Base-by-base conservation (phyloP, 768 basidiomycete genomes). In the Galerina marginata region DNA sequence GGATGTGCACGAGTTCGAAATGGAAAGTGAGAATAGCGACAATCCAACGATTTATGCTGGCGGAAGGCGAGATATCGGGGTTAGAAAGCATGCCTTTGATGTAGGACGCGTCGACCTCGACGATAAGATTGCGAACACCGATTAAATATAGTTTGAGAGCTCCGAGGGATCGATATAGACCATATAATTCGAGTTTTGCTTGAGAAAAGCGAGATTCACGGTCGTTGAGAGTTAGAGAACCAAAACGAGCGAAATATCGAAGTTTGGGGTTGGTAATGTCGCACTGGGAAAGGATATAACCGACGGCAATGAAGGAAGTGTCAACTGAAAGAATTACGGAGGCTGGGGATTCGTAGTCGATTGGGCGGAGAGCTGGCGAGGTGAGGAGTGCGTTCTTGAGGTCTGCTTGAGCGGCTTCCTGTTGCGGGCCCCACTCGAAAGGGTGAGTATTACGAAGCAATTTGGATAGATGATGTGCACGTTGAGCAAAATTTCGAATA, bases 41-140 rank as follows among this genome's bases (percentile, higher is more conserved):
- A 5, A 65, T 58, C 64, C 64, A 65, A 2, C 60, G 56, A 33
- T 64, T 60, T 16, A 49, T 59, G 9, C 47, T 40, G 15, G 62
- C 57, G 6, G 52, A 55, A 6, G 59, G 63, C 6, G 23, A 48
- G 0, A 64, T 46, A 16, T 64, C 54, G 4, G 59, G 63, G 38
- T 64, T 60, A 3, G 52, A 11, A 2, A 60, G 52, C 59, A 60
- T 60, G 26, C 52, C 59, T 52, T 60, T 59, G 23, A 60, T 54
- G 20, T 60, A 60, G 26, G 54, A 54, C 3, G 59, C 52, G 26
- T 60, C 44, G 14, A 60, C 59, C 15, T 60, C 46, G 16, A 60
- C 59, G 1, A 60, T 23, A 6, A 60, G 45, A 16, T 60, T 54
- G 12, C 16, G 33, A n/a, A 52, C 7, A 16, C 58, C 58, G 15